Percentiles rank a stretch among this genome's conserved stretches.
Evolutionary conservation across 2,329 filamentous ascomycete species (phyloP).

Genomic region (Colletotrichum neosansevieriae): DNA sequence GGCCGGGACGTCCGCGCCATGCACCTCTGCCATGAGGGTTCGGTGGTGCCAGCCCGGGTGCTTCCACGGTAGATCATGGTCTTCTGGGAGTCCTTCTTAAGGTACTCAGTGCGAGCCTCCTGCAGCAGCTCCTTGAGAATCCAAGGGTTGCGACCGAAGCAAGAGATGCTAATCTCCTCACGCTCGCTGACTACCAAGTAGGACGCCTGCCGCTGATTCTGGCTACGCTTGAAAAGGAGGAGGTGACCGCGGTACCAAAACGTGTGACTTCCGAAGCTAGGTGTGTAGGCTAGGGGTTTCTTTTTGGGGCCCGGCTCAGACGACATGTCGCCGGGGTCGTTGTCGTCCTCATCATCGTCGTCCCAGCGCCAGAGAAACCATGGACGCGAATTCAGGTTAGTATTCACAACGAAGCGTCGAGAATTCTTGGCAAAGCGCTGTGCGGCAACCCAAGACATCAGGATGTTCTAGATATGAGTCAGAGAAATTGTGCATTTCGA

Average conservation of each 20-base stretch:
- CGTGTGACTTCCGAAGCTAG: constrained; percentile 74
- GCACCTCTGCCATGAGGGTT: constrained; percentile 70
- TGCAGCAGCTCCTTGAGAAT: constrained; percentile 72
- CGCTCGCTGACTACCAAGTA: constrained; percentile 60
- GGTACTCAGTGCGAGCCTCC: constrained; percentile 67
- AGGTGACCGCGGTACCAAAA: constrained; percentile 74
- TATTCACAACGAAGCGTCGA: constrained; percentile 74
- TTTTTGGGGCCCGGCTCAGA: constrained; percentile 50
- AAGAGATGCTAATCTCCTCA: constrained; percentile 71
- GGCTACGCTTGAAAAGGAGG: constrained; percentile 67
- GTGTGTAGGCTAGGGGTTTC: constrained; percentile 72
- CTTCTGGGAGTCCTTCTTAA: constrained; percentile 70
- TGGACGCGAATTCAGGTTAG: constrained; percentile 66
- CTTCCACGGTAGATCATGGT: constrained; percentile 75
- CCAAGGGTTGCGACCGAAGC: constrained; percentile 70
- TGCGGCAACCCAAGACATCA: constrained; percentile 76
- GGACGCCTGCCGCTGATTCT: constrained; percentile 58
- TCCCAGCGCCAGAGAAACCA: constrained; percentile 61
- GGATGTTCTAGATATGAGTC: constrained; percentile 59
- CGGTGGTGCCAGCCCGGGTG: constrained; percentile 53
- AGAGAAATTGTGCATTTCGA: no score
- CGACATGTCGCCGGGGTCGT: constrained; percentile 48
- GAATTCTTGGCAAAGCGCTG: constrained; percentile 72
- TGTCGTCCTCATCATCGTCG: constrained; percentile 61
- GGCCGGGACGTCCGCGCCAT: constrained; percentile 71